phyloP scores from a whole-genome alignment of 371 early-diverging fungal species.

The Sporodiniella umbellata region DNA sequence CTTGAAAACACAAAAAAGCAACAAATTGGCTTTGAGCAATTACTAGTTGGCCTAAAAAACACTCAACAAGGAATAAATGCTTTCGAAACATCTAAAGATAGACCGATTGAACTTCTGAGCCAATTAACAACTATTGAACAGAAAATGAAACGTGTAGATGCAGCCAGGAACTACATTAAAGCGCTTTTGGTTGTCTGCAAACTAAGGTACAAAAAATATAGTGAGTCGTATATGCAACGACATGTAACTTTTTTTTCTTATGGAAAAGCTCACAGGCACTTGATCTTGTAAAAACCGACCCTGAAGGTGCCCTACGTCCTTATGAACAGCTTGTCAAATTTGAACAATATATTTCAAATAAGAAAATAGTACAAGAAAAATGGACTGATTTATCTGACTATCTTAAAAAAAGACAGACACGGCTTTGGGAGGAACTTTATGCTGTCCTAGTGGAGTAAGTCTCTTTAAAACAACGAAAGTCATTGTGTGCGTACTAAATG shows the following conservation, averaged over 20 bases:
- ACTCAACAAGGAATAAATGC: constrained; percentile 13
- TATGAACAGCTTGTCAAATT: constrained; percentile 43
- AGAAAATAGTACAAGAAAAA: not conserved
- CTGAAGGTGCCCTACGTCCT: constrained; percentile 36
- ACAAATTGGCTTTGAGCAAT: constrained; percentile 5
- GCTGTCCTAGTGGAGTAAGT: constrained; percentile 37
- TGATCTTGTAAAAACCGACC: constrained; percentile 26
- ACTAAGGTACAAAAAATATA: constrained; percentile 35
- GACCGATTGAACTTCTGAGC: constrained; percentile 2
- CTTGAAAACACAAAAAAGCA: constrained; percentile 7
- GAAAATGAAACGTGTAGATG: constrained; percentile 24
- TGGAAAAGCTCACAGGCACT: constrained; percentile 32
- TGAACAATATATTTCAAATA: constrained; percentile 14
- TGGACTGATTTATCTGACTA: constrained; percentile 21
- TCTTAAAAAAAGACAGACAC: constrained; percentile 19
- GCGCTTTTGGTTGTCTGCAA: constrained; percentile 30
- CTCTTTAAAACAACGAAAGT: too few relatives aligned
- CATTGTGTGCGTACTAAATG: not conserved
- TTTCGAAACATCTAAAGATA: constrained; percentile 1
- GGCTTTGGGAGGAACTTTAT: constrained; percentile 40
- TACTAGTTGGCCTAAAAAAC: constrained; percentile 10
- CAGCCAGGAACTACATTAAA: constrained; percentile 30
- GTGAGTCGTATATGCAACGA: not conserved
- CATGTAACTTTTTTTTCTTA: not conserved
- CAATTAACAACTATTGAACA: constrained; percentile 15